Evolutionary conservation across 768 basidiomycete species (phyloP), one percentile per base, ranked within the genome.

Genomic region (Trametes coccinea): DNA sequence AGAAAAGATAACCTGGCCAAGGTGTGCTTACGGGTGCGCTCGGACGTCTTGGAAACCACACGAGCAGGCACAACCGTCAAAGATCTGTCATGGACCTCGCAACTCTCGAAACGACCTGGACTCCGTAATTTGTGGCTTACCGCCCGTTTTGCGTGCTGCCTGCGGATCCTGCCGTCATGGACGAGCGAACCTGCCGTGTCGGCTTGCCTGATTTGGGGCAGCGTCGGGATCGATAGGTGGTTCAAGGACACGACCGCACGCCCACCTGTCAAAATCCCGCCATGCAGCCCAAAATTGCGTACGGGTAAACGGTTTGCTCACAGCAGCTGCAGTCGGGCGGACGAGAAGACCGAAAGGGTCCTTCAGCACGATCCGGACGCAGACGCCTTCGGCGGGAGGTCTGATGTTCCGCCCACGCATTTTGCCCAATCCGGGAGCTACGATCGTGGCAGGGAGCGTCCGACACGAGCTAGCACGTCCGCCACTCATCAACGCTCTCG

Each of bases 391-490:
- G 39, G 52, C 22, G 52, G 39, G 16, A 8, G 22, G 22, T 41
- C 4, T 27, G 40, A 41, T 43, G 17, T 30, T 43, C 40, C 52
- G 22, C 52, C 40, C 17, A 40, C 27, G 41, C 52, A 43, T 30
- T 43, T 41, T 37, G 52, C 52, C 52, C 52, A 43, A 43, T 53
- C 27, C 29, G 52, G 52, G 27, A 14, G 27, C 13, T 29, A 29
- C 41, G 52, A 53, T 53, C 52, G 39, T 43, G 52, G 52, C 39
- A 6, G 40, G 41, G n/a, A 8, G 13, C 40, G 27, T 10, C 16
- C 17, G 13, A 29, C 52, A 53, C 52, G 39, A 53, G 52, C 52
- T 53, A 53, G 40, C 52, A 29, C 51, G 47, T 41, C 52, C 40
- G 52, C 41, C 52, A 41, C 52, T 22, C 52, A 53, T 41, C 50